Conservation (phyloP, 2,329 filamentous ascomycete genomes). For the Tolypocladium paradoxum region DNA sequence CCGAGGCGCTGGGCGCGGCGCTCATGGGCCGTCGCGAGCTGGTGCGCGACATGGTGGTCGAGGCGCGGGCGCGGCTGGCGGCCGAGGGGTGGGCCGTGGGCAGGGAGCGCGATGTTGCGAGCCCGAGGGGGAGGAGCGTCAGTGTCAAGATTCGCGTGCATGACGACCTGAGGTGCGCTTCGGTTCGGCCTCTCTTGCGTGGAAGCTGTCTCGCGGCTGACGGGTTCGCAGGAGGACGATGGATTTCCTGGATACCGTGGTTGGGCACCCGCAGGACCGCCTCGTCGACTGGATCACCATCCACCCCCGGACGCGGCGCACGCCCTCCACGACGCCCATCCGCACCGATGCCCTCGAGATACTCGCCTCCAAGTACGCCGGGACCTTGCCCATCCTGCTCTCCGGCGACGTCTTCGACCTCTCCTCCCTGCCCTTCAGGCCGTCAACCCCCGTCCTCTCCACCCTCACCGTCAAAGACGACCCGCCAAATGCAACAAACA, state of each 20-base stretch:
- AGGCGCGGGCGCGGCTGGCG: slow-evolving; percentile 40
- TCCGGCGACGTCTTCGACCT: slow-evolving; percentile 61
- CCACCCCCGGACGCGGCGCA: slow-evolving; percentile 53
- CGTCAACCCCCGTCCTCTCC: slow-evolving; percentile 20
- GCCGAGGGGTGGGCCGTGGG: slow-evolving; percentile 43
- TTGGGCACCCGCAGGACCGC: slow-evolving; percentile 38
- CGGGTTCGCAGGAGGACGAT: slow-evolving; percentile 35
- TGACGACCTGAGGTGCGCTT: slow-evolving; percentile 42
- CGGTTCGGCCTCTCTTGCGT: no score
- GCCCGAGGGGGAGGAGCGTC: slow-evolving; percentile 41
- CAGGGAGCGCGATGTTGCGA: slow-evolving; percentile 29
- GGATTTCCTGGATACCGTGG: slow-evolving; percentile 52
- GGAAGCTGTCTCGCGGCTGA: not conserved
- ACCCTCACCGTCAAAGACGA: slow-evolving; percentile 16
- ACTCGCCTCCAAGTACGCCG: slow-evolving; percentile 39
- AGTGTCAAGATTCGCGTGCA: slow-evolving; percentile 64
- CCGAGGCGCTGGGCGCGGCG: slow-evolving; percentile 56
- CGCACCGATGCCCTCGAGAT: slow-evolving; percentile 48
- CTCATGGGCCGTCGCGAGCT: slow-evolving; percentile 55
- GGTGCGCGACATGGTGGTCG: slow-evolving; percentile 54
- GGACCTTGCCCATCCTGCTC: slow-evolving; percentile 50
- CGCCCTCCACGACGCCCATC: slow-evolving; percentile 51
- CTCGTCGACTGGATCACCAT: slow-evolving; percentile 60
- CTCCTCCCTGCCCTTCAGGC: slow-evolving; percentile 32
- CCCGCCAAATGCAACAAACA: not conserved